Conservation (phyloP, 192 early-diverging fungal genomes). For the Mortierella hygrophila region DNA sequence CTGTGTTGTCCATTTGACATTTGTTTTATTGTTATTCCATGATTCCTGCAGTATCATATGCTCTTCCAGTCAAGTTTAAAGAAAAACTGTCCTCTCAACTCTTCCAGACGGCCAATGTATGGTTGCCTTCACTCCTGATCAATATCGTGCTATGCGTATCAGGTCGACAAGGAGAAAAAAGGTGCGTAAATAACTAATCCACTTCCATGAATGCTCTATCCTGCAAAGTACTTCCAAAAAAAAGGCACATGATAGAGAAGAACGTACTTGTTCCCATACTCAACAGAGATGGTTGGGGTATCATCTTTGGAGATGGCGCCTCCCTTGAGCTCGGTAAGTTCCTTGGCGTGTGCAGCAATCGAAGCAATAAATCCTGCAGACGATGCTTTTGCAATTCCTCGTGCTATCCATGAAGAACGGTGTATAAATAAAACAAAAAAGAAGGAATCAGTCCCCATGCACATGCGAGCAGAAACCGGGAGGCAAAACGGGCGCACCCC, state of each 20-base stretch:
- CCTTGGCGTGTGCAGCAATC: conserved; percentile 58
- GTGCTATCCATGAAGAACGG: conserved; percentile 20
- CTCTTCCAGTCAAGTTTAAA: not conserved
- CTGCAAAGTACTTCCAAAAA: not conserved
- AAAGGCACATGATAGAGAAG: not conserved
- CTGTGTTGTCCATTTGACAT: no score
- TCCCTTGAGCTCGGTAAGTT: conserved; percentile 36
- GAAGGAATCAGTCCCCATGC: not conserved
- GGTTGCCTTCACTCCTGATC: conserved; percentile 57
- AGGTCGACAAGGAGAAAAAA: not conserved
- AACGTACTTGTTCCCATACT: conserved; percentile 48
- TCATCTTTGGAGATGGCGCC: conserved; percentile 34
- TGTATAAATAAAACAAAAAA: conserved; percentile 2
- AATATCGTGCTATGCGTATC: conserved; percentile 39
- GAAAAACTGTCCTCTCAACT: conserved; percentile 20
- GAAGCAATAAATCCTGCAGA: conserved; percentile 60
- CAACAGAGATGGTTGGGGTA: conserved; percentile 52
- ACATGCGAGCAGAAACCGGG: not conserved
- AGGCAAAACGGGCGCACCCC: not conserved
- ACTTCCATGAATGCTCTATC: not conserved
- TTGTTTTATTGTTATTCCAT: no score
- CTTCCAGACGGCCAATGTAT: conserved; percentile 56
- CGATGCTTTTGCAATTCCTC: conserved; percentile 55
- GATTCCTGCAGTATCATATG: not conserved
- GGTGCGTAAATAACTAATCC: not conserved